Base-by-base conservation (phyloP, 371 early-diverging fungal genomes). In the Neoconidiobolus thromboides region DNA sequence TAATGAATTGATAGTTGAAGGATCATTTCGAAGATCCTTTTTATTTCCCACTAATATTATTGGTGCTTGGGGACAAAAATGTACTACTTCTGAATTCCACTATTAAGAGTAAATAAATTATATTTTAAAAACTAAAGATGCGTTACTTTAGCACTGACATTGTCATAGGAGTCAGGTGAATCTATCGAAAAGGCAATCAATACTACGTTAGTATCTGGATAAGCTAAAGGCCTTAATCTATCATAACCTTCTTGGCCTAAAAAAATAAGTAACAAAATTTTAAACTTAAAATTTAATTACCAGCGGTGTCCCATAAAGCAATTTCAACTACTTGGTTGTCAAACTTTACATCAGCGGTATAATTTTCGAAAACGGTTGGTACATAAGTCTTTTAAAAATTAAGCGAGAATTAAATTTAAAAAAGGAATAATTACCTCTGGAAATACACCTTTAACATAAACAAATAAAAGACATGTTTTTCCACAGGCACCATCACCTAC, bases 171-270 rank as follows among this genome's bases (percentile, higher is more conserved):
- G 65, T 83, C 84, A 36, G 83, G 83, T 6, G 83, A 76, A 66
- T 88, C 87, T 48, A 89, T 76, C 6, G 81, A 66, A 63, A 79
- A 90, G 58, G 87, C 87, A 43, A 94, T 87, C 40, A 94, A 71
- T 53, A 94, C 78, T 12, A 90, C 86, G 69, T 91, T 79, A 0
- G 89, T 81, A 65, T 88, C 94, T 40, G 89, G 88, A 69, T 92
- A 94, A 43, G 88, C 87, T 38, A 92, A 72, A 15, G 90, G 87
- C 39, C 92, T 78, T 60, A 93, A 73, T 15, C 86, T 80, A 71
- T 93, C 91, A 67, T 89, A 91, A 67, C 87, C 89, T 69, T 91
- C 55, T 14, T 55, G 55, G 6, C 55, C 55, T 86, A 75, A 69
- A 12, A 80, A 64, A n/a, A 65, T 26, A 26, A 58, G n/a, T 76